phyloP scores from a whole-genome alignment of 305 asterid genomes.

The Ajuga reptans region DNA sequence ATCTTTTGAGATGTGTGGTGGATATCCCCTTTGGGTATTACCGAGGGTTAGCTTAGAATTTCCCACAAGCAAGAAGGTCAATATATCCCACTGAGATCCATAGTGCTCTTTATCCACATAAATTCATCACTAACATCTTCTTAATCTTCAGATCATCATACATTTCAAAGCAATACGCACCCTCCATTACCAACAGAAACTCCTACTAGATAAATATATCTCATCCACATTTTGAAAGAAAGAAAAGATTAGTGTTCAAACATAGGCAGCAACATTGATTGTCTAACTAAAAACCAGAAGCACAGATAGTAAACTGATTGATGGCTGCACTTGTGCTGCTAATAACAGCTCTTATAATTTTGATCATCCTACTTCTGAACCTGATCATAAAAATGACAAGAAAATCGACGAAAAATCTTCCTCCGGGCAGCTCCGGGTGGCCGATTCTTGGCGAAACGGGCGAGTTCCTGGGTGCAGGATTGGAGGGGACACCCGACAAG shows the following conservation, averaged over 20 bases:
- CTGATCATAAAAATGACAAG: not conserved
- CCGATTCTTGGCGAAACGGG: conserved; percentile 54
- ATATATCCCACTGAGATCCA: conserved; percentile 4
- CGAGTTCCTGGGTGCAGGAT: conserved; percentile 30
- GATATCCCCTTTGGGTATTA: too few species aligned
- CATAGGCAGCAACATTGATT: not conserved
- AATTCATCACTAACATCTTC: not conserved
- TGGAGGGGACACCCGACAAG: conserved; percentile 40
- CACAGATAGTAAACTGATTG: too few species aligned
- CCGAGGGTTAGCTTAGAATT: too few species aligned
- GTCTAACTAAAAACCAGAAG: too few species aligned
- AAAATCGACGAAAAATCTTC: conserved; percentile 29
- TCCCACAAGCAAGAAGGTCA: conserved; percentile 9
- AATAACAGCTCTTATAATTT: not conserved
- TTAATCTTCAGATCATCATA: too few species aligned
- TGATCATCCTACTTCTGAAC: not conserved
- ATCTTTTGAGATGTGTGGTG: too few species aligned
- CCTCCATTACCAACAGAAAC: not conserved
- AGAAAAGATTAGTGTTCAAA: not conserved
- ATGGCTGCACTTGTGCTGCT: conserved; percentile 18
- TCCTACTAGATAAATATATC: not conserved
- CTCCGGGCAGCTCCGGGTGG: conserved; percentile 61
- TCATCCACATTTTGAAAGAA: not conserved
- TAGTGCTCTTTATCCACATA: conserved; percentile 19
- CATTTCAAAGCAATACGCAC: not conserved